Evolutionary conservation across 2,329 filamentous ascomycete genomes (phyloP).

Genomic region (Alternaria dauci): DNA sequence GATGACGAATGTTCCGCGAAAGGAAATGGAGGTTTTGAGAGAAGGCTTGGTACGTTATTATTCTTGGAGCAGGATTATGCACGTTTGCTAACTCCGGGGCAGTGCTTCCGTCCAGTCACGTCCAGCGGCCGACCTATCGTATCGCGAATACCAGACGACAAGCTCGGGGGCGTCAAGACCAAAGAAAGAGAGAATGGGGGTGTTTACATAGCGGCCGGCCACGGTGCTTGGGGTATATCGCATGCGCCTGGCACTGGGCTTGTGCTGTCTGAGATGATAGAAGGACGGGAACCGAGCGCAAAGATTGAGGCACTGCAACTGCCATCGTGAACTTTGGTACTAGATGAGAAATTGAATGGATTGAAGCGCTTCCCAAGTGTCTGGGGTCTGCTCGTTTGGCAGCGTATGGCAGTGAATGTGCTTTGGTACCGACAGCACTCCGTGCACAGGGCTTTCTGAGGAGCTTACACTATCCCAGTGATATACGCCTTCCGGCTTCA

Average conservation of each 20-base stretch:
- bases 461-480: no score
- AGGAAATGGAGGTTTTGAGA: slow-evolving; percentile 69
- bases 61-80: not conserved
- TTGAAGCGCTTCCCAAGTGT: not conserved
- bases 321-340: slow-evolving; percentile 11
- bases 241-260: slow-evolving; percentile 71
- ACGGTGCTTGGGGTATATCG: slow-evolving; percentile 76
- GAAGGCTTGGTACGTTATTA: slow-evolving; percentile 61
- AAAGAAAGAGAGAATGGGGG: slow-evolving; percentile 61
- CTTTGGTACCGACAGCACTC: not conserved
- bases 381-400: not conserved
- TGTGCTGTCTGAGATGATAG: slow-evolving; percentile 74
- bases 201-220: slow-evolving; percentile 75
- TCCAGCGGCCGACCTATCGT: slow-evolving; percentile 70
- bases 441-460: no score
- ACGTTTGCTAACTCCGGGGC: slow-evolving; percentile 3
- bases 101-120: slow-evolving; percentile 77
- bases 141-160: slow-evolving; percentile 63
- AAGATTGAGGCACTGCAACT: slow-evolving; percentile 64
- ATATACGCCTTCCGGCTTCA: no score
- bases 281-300: slow-evolving; percentile 65
- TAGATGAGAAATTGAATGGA: not conserved
- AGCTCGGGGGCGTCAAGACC: slow-evolving; percentile 63
- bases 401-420: not conserved
- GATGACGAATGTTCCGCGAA: slow-evolving; percentile 54